Percentiles rank a stretch among this genome's conserved stretches.
These are phyloP conservation scores for Boletus coccyginus DNA, from an alignment of 768 basidiomycete species.

Conservation along the genomic window DNA sequence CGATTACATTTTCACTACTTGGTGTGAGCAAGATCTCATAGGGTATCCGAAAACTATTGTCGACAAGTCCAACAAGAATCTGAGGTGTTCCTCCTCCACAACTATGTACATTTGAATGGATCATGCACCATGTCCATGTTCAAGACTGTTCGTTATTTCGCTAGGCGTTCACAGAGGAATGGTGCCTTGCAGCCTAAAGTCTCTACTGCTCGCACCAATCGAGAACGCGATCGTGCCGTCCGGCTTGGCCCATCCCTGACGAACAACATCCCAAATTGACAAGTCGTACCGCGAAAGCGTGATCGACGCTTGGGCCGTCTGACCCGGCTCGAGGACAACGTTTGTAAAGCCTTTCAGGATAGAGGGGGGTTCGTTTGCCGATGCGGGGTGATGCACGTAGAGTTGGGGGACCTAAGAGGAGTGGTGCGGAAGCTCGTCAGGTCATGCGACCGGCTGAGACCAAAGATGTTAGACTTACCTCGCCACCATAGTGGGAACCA, in stretches of 20 bases:
- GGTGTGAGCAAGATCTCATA: not conserved
- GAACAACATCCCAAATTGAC: constrained; percentile 71
- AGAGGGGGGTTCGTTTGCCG: constrained; percentile 67
- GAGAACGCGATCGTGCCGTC: constrained; percentile 58
- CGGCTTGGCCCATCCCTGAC: constrained; percentile 76
- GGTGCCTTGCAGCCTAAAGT: constrained; percentile 51
- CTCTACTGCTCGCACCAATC: constrained; percentile 68
- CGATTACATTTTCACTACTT: not conserved
- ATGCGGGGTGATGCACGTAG: constrained; percentile 65
- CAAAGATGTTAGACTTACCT: constrained; percentile 39
- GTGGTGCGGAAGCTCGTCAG: not conserved
- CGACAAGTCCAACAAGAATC: not conserved
- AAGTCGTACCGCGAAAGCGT: constrained; percentile 66
- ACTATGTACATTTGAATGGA: not conserved
- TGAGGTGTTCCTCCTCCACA: not conserved
- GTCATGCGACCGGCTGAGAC: not conserved
- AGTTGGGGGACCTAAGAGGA: constrained; percentile 62
- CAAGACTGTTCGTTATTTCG: not conserved
- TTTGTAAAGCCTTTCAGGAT: constrained; percentile 70
- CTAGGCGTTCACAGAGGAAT: constrained; percentile 14
- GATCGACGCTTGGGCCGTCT: constrained; percentile 48
- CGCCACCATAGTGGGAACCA: constrained; percentile 59
- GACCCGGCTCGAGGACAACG: constrained; percentile 46
- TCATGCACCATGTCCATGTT: not conserved
- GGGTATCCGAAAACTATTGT: not conserved